phyloP scores from a whole-genome alignment of 495 filamentous ascomycete species.

The Cenococcum geophilum region DNA sequence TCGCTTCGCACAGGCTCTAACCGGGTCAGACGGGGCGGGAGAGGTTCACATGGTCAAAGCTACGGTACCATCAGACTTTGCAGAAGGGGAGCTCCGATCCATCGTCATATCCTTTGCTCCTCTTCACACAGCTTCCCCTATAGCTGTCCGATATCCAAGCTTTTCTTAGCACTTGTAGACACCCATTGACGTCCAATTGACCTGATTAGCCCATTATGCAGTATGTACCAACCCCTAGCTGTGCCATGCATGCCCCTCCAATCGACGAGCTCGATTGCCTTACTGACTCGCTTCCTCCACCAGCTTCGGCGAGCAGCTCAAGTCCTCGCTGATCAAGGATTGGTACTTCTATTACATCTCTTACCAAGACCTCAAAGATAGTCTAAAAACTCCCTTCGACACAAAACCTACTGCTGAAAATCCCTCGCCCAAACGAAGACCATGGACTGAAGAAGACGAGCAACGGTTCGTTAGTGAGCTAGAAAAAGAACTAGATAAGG shows the following conservation, averaged over 20 bases:
- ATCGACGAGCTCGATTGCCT: conserved; percentile 2
- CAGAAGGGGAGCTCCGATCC: conserved; percentile 5
- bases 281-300: conserved; percentile 14
- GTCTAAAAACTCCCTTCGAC: conserved; percentile 69
- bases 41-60: conserved; percentile 12
- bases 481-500: conserved; percentile 90
- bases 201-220: conserved; percentile 21
- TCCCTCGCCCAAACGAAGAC: conserved; percentile 50
- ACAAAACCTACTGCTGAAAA: conserved; percentile 44
- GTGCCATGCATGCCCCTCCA: conserved; percentile 8
- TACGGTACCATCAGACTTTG: conserved; percentile 7
- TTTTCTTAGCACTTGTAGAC: not conserved
- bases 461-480: conserved; percentile 77
- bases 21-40: not conserved
- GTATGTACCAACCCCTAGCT: conserved; percentile 15
- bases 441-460: conserved; percentile 92
- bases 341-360: conserved; percentile 96
- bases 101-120: not conserved
- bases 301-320: conserved; percentile 96
- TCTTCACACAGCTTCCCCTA: not conserved
- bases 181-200: conserved; percentile 10
- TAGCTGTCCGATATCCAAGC: not conserved
- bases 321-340: conserved; percentile 86
- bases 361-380: conserved; percentile 87
- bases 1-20: no score